Conservation (phyloP, 2,329 filamentous ascomycete species). For the Penicillium sp. region DNA sequence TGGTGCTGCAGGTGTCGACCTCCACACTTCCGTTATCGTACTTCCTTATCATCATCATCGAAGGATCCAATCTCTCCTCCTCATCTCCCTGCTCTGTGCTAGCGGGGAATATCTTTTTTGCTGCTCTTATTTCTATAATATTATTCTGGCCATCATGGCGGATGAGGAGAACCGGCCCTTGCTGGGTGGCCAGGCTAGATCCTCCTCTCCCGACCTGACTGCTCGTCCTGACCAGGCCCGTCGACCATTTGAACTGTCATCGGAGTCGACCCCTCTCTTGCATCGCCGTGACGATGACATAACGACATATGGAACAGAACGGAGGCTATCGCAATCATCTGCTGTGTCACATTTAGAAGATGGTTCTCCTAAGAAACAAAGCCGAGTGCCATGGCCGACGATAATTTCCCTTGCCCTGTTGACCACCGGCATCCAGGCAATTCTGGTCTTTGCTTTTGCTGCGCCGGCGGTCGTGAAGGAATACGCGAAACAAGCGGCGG, state of each 20-base stretch:
- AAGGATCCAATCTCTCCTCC: neutral
- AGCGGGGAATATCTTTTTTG: neutral
- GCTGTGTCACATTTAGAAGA: slow-evolving; percentile 19
- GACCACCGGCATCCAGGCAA: slow-evolving; percentile 57
- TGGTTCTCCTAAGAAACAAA: slow-evolving; percentile 18
- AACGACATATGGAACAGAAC: slow-evolving; percentile 28
- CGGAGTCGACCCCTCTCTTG: slow-evolving; percentile 43
- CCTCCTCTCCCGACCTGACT: slow-evolving; percentile 19
- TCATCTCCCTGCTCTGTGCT: neutral
- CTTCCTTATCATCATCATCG: slow-evolving; percentile 24
- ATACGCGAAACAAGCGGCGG: slow-evolving; percentile 77
- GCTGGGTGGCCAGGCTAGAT: slow-evolving; percentile 23
- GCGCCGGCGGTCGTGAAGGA: slow-evolving; percentile 73
- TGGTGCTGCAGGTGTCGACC: slow-evolving; percentile 7
- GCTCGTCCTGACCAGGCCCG: slow-evolving; percentile 15
- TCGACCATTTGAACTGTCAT: slow-evolving; percentile 33
- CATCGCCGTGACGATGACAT: slow-evolving; percentile 32
- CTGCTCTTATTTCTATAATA: neutral
- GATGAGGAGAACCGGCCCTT: slow-evolving; percentile 32
- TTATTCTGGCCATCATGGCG: slow-evolving; percentile 27
- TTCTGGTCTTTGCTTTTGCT: slow-evolving; percentile 75
- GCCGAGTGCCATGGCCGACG: slow-evolving; percentile 64
- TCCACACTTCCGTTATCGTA: slow-evolving; percentile 21
- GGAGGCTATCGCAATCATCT: slow-evolving; percentile 15
- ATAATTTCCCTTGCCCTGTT: slow-evolving; percentile 66